Evolutionary conservation across 345 rosid species (phyloP), one percentile per base, ranked within the genome.

Genomic region (Abelmoschus esculentus): DNA sequence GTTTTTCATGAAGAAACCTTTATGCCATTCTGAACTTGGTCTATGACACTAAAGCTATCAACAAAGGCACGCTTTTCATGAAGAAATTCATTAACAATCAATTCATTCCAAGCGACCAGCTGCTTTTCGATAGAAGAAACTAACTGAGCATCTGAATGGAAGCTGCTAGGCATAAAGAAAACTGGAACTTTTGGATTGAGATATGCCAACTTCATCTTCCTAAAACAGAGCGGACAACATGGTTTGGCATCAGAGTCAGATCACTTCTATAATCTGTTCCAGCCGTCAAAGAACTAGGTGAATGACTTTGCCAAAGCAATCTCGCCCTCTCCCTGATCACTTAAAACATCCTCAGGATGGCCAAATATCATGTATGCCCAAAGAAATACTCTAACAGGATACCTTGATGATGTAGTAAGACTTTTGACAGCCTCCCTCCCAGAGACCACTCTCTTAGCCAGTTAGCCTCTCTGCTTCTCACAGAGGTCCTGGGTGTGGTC

Each of bases 321-420:
- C 83, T 95, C 98, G 54, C 81, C 90, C 72, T 86, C 91, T 66
- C 99, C 99, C 77, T 75, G 96, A 55, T 87, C 83, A 66, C 97
- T 95, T 70, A 91, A 83, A 68, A 95, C 99, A 14, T 93, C 98
- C 78, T 89, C 97, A 17, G 99, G 97, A 83, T 91, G 98, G 53
- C 97, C 93, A 61, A 95, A 74, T 75, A 91, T 90, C 98, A 95
- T 95, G 85, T 87, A 90, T 13, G 99, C 96, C 81, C 93, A 88
- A 46, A 95, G 96, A 74, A 83, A 86, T 50, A 91, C 81, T 81
- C 98, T 86, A 36, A 88, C 96, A 6, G 96, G 93, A 85, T 88
- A 95, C 82, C 99, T 88, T 18, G 89, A 83, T 67, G 74, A 62
- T 73, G 81, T 85, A 38, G 38, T 75, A 19, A 82, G 60, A 73